Percentiles rank a stretch among this genome's conserved stretches.
These are phyloP conservation scores for Monosporascus sp. DNA, from an alignment of 2,329 filamentous ascomycete genomes.

Conservation along the genomic window DNA sequence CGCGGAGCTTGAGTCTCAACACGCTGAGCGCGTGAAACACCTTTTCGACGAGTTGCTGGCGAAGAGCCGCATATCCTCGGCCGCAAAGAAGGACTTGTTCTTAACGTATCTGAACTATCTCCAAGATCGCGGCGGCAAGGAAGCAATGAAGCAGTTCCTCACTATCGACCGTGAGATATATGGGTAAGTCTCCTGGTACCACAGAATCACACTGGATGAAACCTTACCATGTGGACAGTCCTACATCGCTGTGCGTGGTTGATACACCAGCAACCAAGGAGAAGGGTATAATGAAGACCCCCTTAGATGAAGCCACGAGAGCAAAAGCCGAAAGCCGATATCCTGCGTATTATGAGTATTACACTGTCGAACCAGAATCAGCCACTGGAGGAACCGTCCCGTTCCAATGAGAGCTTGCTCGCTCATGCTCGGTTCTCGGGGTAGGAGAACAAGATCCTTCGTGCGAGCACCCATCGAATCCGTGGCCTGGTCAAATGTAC, in stretches of 20 bases:
- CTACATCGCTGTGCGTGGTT: slow-evolving; percentile 38
- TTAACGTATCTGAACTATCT: slow-evolving; percentile 78
- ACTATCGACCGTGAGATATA: slow-evolving; percentile 80
- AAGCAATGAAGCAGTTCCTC: slow-evolving; percentile 82
- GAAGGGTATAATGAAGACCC: slow-evolving; percentile 34
- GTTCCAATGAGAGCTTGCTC: slow-evolving; percentile 37
- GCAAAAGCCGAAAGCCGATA: slow-evolving; percentile 47
- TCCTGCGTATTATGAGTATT: slow-evolving; percentile 48
- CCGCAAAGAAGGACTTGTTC: slow-evolving; percentile 68
- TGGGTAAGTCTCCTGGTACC: slow-evolving; percentile 51
- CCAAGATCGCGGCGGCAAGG: slow-evolving; percentile 73
- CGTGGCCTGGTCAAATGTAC: not conserved
- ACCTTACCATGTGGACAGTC: slow-evolving; percentile 28
- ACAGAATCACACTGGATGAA: not conserved
- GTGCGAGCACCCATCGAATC: not conserved
- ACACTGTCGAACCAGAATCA: slow-evolving; percentile 36
- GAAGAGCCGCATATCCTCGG: slow-evolving; percentile 63
- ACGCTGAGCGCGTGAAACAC: slow-evolving; percentile 70
- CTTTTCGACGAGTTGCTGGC: slow-evolving; percentile 71
- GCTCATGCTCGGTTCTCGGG: not conserved
- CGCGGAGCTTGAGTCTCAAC: slow-evolving; percentile 55
- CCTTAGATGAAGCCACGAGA: slow-evolving; percentile 46
- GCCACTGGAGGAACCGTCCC: slow-evolving; percentile 44
- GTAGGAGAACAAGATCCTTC: not conserved
- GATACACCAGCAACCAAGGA: slow-evolving; percentile 37